Conservation (phyloP, 2,329 filamentous ascomycete species). For the Curvularia sp. region DNA sequence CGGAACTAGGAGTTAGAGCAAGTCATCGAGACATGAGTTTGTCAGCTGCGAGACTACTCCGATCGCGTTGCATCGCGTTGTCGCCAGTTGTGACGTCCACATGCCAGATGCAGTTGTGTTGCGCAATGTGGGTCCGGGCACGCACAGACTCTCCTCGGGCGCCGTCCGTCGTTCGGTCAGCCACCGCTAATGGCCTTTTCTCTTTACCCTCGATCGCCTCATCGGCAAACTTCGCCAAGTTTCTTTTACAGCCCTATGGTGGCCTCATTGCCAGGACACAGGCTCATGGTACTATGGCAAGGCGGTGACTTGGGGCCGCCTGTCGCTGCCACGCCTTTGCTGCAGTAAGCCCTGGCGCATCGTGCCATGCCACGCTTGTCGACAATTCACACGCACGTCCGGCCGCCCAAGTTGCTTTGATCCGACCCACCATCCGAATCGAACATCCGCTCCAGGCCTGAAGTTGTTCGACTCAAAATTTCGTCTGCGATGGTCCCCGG, state of each 20-base stretch:
- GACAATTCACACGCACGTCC: conserved; percentile 13
- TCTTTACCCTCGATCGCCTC: not conserved
- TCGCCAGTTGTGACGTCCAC: conserved; percentile 23
- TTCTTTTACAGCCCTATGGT: not conserved
- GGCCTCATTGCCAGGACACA: not conserved
- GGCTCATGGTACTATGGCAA: not conserved
- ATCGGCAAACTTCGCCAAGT: conserved; percentile 13
- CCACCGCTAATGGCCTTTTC: conserved; percentile 11
- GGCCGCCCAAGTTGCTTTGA: conserved; percentile 18
- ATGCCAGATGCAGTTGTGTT: conserved; percentile 12
- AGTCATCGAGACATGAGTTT: conserved; percentile 34
- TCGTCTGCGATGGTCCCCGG: conserved; percentile 6
- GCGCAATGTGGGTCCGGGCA: conserved; percentile 16
- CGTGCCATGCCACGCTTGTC: conserved; percentile 4
- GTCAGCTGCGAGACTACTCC: conserved; percentile 36
- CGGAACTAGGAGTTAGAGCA: conserved; percentile 27
- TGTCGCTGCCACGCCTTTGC: not conserved
- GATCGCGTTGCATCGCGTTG: conserved; percentile 35
- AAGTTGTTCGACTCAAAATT: conserved; percentile 9
- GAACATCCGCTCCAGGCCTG: conserved; percentile 10
- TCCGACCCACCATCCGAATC: conserved; percentile 24
- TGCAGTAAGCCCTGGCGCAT: conserved; percentile 15
- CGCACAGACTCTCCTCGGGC: conserved; percentile 9
- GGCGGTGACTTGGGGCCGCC: not conserved
- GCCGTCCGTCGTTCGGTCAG: conserved; percentile 13